phyloP scores from a whole-genome alignment of 768 basidiomycete genomes.

The Suillus subluteus region DNA sequence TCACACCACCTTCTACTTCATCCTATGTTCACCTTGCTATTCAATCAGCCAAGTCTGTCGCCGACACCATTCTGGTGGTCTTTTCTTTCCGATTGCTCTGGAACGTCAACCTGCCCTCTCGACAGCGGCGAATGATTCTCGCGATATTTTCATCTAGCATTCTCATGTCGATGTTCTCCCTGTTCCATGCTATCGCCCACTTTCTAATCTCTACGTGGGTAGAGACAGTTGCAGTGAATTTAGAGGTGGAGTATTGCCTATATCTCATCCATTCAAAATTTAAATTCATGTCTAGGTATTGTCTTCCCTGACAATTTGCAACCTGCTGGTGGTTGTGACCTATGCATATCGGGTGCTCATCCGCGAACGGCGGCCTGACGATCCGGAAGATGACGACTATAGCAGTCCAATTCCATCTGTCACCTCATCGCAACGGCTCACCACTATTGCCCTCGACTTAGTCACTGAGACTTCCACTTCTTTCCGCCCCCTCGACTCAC shows the following conservation, averaged over 20 bases:
- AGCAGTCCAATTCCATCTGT: background rate
- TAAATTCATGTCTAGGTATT: background rate
- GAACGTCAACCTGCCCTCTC: constrained; percentile 19
- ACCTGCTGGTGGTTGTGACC: constrained; percentile 17
- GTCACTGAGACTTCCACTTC: too few species aligned
- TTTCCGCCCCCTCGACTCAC: background rate
- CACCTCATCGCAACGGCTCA: constrained; percentile 17
- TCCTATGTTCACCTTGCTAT: background rate
- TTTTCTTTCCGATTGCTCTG: constrained; percentile 19
- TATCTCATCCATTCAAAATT: background rate
- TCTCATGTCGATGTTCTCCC: constrained; percentile 19
- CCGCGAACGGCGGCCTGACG: background rate
- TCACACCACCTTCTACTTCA: background rate
- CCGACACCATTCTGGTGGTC: constrained; percentile 12
- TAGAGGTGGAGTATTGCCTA: constrained; percentile 4
- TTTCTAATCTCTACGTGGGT: background rate
- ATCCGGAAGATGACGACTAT: constrained; percentile 18
- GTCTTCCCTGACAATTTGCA: constrained; percentile 18
- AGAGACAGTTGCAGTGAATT: constrained; percentile 2
- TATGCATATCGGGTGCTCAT: constrained; percentile 16
- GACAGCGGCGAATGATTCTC: constrained; percentile 21
- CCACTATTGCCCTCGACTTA: constrained; percentile 21
- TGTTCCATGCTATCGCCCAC: constrained; percentile 12
- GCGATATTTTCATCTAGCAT: constrained; percentile 15
- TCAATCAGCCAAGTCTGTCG: constrained; percentile 8